Conservation (phyloP, 139 green algal genomes). For the Limnomonas spitsbergensis region DNA sequence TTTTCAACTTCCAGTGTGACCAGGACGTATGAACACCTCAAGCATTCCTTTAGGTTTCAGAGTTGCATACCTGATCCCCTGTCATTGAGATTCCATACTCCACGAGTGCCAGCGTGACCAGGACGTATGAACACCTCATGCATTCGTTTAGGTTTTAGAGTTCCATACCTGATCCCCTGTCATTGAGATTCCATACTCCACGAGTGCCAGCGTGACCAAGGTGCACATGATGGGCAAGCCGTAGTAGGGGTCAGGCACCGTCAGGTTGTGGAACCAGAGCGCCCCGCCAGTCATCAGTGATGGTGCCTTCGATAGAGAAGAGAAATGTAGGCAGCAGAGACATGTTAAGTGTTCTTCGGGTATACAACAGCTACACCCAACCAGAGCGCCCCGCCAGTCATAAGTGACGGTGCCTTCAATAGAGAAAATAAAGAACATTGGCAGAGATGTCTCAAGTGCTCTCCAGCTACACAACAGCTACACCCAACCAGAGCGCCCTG, state of each 20-base stretch:
- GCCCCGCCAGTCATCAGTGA: constrained; percentile 65
- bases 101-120: constrained; percentile 70
- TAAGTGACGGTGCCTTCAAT: too few relatives aligned
- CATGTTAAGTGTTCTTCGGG: background rate
- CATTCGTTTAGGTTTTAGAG: too few relatives aligned
- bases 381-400: too few relatives aligned
- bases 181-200: constrained; percentile 68
- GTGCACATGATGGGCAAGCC: constrained; percentile 70
- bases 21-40: too few relatives aligned
- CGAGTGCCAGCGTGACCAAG: constrained; percentile 64
- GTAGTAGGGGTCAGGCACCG: constrained; percentile 72
- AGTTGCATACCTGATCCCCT: constrained; percentile 30
- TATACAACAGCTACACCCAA: too few relatives aligned
- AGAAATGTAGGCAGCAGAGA: background rate
- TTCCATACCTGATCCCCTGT: constrained; percentile 32
- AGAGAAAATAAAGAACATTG: too few relatives aligned
- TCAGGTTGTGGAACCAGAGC: constrained; percentile 85
- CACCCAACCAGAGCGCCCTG: too few relatives aligned
- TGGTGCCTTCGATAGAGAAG: constrained; percentile 50
- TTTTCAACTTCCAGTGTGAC: constrained; percentile 75
- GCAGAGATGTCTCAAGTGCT: too few relatives aligned
- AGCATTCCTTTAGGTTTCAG: too few relatives aligned
- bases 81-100: constrained; percentile 63
- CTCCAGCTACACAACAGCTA: too few relatives aligned
- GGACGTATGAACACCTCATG: too few relatives aligned